Conservation (phyloP, 2,329 filamentous ascomycete genomes). For the Sordariomycetes sp. region DNA sequence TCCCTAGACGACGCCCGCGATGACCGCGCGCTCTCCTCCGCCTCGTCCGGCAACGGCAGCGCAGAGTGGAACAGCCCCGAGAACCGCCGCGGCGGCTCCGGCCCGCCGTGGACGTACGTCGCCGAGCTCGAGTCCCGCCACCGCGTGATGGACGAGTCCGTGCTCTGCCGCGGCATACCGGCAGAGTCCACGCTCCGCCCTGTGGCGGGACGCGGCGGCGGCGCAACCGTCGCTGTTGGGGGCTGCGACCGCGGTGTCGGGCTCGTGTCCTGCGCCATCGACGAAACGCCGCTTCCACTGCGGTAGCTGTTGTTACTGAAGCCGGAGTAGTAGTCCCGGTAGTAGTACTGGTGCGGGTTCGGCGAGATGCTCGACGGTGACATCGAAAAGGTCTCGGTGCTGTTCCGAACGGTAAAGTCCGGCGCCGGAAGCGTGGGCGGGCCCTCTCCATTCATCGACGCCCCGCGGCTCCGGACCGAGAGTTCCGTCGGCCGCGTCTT, state of each 20-base stretch:
- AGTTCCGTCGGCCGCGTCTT: constrained; percentile 33
- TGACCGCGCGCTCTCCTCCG: constrained; percentile 36
- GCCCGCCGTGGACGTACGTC: constrained; percentile 30
- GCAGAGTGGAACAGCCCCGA: constrained; percentile 80
- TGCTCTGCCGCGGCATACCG: constrained; percentile 34
- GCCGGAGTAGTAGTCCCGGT: constrained; percentile 37
- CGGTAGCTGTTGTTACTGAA: constrained; percentile 8
- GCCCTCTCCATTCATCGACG: constrained; percentile 49
- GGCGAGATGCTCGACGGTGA: constrained; percentile 36
- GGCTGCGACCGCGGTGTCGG: constrained; percentile 33
- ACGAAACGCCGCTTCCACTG: constrained; percentile 21
- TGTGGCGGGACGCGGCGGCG: constrained; percentile 37
- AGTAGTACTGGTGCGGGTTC: constrained; percentile 41
- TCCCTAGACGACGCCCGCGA: constrained; percentile 49
- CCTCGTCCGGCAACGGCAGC: constrained; percentile 62
- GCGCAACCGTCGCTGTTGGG: constrained; percentile 11
- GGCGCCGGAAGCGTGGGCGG: constrained; percentile 50
- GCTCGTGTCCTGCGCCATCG: constrained; percentile 39
- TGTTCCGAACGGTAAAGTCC: constrained; percentile 52
- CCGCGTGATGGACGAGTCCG: constrained; percentile 30
- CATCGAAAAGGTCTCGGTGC: constrained; percentile 53
- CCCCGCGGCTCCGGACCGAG: constrained; percentile 38
- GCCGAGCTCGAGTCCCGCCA: constrained; percentile 41
- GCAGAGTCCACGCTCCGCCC: constrained; percentile 45
- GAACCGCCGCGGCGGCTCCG: constrained; percentile 38